Base-by-base conservation (phyloP, 2,329 filamentous ascomycete genomes). In the Diaporthe citrichinensis region DNA sequence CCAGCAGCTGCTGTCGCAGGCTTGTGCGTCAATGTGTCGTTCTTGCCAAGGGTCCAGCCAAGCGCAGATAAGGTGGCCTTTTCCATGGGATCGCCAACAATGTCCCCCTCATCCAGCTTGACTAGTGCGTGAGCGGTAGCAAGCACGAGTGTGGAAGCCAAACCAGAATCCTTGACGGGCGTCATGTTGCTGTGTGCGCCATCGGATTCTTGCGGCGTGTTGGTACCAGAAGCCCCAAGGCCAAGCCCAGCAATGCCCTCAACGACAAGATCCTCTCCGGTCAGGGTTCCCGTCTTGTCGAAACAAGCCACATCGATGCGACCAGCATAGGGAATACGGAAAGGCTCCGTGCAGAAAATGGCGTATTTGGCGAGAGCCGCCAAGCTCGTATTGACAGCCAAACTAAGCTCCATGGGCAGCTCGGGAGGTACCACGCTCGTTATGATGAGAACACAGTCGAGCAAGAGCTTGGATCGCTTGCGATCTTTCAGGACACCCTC, bases 361-460 rank as follows among this genome's bases (percentile, higher is more conserved):
- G 97, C 97, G 80, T 93, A 96, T 84, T 96, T 97, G 85, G 96
- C 97, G 51, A 99, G 88, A 39, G 97, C 96, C 68, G 97, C 96
- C 84, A 99, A 87, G 89, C 95, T 98, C 17, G 97, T 99, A 87
- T 99, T 99, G 83, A 99, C 97, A 65, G 97, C 97, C 81, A 99
- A 88, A 85, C 94, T 98, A 71, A 99, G 90, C 83, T 99, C 97
- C 97, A 99, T 99, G 17, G 97, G 97, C 77, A 99, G 88, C 86
- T 99, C 97, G 2, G 97, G 97, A n/a, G 97, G 97, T 1, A 99
- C 97, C 76, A 99, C 97, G 82, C 95, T 98, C 55, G 97, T 99
- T 80, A 99, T 92, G 81, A 99, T 99, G 84, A 99, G 93, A 85
- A 99, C 95, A 83, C 97, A 99, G 86, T 99, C 97, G 72, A 99